Percentiles rank a stretch among this genome's conserved stretches.
Conservation (phyloP, 208 protist genomes). For the Acanthamoeba healyi region DNA sequence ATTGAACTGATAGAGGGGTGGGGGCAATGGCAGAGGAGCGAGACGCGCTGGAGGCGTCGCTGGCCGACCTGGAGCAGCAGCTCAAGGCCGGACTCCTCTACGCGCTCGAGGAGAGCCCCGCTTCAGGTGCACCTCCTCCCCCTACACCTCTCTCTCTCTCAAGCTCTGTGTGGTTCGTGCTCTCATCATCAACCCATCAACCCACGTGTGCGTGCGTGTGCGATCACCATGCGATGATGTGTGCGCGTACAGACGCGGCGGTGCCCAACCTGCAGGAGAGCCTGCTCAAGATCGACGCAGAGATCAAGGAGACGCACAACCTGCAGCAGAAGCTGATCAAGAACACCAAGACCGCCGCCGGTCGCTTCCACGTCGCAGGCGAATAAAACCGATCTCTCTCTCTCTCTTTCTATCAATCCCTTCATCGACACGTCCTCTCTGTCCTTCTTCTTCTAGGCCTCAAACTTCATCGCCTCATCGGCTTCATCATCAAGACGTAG, state of each 20-base stretch:
- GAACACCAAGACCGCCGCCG: constrained; percentile 50
- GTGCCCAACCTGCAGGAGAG: constrained; percentile 15
- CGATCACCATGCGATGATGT: no score
- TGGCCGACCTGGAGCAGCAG: constrained; percentile 28
- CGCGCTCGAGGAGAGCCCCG: neutral
- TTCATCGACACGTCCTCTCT: no score
- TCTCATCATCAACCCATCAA: no score
- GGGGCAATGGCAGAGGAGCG: constrained; percentile 43
- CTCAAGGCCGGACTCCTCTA: constrained; percentile 38
- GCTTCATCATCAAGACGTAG: no score
- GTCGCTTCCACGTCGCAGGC: neutral
- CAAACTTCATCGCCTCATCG: no score
- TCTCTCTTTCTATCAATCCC: no score
- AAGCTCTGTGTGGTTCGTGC: neutral
- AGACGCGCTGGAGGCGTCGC: neutral
- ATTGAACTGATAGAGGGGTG: no score
- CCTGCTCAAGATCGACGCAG: constrained; percentile 48
- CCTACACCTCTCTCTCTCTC: no score
- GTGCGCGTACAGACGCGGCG: neutral
- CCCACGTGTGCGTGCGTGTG: no score
- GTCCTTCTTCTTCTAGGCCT: no score
- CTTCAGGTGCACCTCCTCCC: neutral
- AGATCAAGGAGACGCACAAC: constrained; percentile 61
- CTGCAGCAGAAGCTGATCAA: constrained; percentile 41
- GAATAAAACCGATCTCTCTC: neutral